phyloP scores from a whole-genome alignment of 2,329 filamentous ascomycete genomes.

The Fusarium praegraminearum region DNA sequence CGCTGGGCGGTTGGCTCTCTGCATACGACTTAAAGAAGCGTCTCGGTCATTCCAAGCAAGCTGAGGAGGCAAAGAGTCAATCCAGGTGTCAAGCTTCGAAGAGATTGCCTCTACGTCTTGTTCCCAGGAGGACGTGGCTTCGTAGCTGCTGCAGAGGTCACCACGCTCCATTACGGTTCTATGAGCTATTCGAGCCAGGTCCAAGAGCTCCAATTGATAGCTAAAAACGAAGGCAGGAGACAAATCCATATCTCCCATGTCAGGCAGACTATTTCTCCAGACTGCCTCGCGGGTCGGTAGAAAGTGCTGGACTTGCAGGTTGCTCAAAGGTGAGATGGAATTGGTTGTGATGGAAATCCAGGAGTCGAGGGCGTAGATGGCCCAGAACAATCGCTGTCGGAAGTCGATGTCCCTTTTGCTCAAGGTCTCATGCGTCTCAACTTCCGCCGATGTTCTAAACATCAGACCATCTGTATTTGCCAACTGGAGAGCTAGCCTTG shows the following conservation, averaged over 20 bases:
- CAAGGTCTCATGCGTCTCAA: not conserved
- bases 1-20: not conserved
- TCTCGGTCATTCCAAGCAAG: not conserved
- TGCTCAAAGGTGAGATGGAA: not conserved
- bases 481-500: not conserved
- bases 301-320: not conserved
- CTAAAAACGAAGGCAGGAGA: not conserved
- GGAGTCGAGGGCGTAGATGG: not conserved
- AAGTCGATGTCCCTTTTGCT: not conserved
- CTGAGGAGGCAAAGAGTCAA: not conserved
- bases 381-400: not conserved
- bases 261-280: not conserved
- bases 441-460: not conserved
- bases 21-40: not conserved
- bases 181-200: not conserved
- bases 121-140: not conserved
- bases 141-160: not conserved
- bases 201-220: not conserved
- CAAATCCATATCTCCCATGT: not conserved
- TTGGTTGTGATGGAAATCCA: not conserved
- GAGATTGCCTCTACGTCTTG: not conserved
- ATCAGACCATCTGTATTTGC: not conserved
- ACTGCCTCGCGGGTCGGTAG: not conserved
- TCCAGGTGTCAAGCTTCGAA: not conserved
- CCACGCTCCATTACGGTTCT: not conserved